Conservation (phyloP, 768 basidiomycete species). For the Boletus pseudopeckii region DNA sequence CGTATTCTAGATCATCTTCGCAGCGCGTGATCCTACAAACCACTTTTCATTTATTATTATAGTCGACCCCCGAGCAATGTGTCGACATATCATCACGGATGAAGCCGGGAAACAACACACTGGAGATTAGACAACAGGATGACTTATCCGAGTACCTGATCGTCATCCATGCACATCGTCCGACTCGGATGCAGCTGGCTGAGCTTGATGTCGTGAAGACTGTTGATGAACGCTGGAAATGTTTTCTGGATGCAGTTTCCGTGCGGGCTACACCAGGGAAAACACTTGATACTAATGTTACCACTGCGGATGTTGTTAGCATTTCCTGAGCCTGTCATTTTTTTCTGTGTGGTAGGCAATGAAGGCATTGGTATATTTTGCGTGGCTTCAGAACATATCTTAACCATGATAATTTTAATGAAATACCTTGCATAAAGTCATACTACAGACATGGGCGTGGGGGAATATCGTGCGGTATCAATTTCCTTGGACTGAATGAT, state of each 20-base stretch:
- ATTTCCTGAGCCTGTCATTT: not conserved
- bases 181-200: constrained; percentile 44
- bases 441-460: no score
- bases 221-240: constrained; percentile 22
- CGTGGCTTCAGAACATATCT: no score
- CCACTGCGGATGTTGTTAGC: not conserved
- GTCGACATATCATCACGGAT: constrained; percentile 52
- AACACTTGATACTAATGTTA: not conserved
- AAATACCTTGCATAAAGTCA: no score
- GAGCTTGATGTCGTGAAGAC: constrained; percentile 13
- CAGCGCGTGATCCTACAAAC: not conserved
- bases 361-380: not conserved
- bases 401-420: no score
- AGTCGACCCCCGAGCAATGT: constrained; percentile 47
- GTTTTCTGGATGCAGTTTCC: constrained; percentile 14
- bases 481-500: not conserved
- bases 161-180: constrained; percentile 47
- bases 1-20: constrained; percentile 26
- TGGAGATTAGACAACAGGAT: constrained; percentile 41
- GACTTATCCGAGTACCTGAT: constrained; percentile 46
- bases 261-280: constrained; percentile 1
- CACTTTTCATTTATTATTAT: not conserved
- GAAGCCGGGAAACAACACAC: constrained; percentile 37
- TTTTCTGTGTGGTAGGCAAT: not conserved
- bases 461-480: not conserved